Evolutionary conservation across 768 basidiomycete genomes (phyloP), one percentile per base, ranked within the genome.

Genomic region (Cubamyces lactineus): DNA sequence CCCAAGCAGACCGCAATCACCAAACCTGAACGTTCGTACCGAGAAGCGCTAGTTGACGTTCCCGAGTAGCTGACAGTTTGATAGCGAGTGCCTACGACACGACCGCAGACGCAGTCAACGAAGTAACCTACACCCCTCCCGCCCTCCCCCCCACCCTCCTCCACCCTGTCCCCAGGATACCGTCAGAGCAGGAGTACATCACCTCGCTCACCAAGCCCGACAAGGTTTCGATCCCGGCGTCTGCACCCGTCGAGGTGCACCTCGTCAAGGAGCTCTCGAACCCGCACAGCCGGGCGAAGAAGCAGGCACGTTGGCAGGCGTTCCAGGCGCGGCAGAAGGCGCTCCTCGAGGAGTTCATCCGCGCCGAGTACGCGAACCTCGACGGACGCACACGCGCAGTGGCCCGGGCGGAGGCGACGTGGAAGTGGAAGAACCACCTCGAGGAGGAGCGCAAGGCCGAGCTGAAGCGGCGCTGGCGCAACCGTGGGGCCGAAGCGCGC

Each of bases 251-350:
- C 61, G 92, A 94, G 71, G 69, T 82, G 23, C 84, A 85, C 69
- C 74, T 94, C 59, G 71, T 77, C 47, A 82, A 82, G 63, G 92
- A 94, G 69, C 83, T 94, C 41, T 80, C 89, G 26, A 92, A 93
- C 72, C 91, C 91, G 24, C 88, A 92, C 69, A 85, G 89, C 13
- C 86, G 90, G 19, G 89, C 91, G 9, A 92, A 91, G 79, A 92
- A 90, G 72, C 86, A 89, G 68, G 78, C 78, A 51, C 84, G 92
- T 64, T 94, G 89, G 88, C 84, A 89, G 72, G 78, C 77, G 4
- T 81, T 80, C 65, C 79, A 81, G 64, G 66, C 71, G 17, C 76
- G 80, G 63, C 81, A 79, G 69, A 77, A 80, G 46, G 72, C 74
- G 19, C 75, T 89, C 56, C 77, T 88, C 49, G 77, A 80, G 61